Base-by-base conservation (phyloP, 768 basidiomycete genomes). In the Boletellus emodensis region DNA sequence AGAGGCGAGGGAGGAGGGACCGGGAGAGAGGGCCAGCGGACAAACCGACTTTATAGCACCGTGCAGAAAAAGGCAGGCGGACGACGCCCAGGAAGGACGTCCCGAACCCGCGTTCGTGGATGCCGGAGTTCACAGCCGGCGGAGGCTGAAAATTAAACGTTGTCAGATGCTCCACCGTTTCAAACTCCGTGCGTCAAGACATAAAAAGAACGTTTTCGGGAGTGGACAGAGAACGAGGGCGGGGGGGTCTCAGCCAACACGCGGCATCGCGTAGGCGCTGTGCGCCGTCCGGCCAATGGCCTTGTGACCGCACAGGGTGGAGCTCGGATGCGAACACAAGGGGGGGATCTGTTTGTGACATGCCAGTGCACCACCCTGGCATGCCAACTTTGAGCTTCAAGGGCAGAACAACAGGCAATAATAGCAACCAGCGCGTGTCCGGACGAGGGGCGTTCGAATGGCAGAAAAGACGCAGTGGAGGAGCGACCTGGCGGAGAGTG, bases 401-500 rank as follows among this genome's bases (percentile, higher is more conserved):
- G 30, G 30, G 11, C 30, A 30, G n/a, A 30, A 30, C 30, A 30
- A 11, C 9, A 3, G 30, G 30, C 30, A 30, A 30, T 11, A 30
- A 30, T 11, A 30, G 30, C 30, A 30, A 11, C 30, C 30, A 30
- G 3, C 30, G 30, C 30, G 30, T 11, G 30, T 30, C 8, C 34
- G 26, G 46, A 44, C 56, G 49, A 44, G 51, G 28, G 24, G 20
- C 35, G 34, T 53, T 52, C 65, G 38, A 67, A 65, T 67, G 65
- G 64, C 64, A 57, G 41, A 65, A 67, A 65, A 58, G 60, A 64
- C 64, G 60, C 64, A 64, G 10, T 35, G 17, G 14, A 13, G n/a
- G 33, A 40, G 22, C 46, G 36, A 48, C 20, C 20, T 20, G 20
- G 20, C 20, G 20, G 20, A 20, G 20, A 20, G 3, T 26, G 24